A percentile compares a stretch with the other conserved stretches of the same genome.
These are phyloP conservation scores for Malus fusca DNA, from an alignment of 306 rosid genomes.

Conservation along the genomic window DNA sequence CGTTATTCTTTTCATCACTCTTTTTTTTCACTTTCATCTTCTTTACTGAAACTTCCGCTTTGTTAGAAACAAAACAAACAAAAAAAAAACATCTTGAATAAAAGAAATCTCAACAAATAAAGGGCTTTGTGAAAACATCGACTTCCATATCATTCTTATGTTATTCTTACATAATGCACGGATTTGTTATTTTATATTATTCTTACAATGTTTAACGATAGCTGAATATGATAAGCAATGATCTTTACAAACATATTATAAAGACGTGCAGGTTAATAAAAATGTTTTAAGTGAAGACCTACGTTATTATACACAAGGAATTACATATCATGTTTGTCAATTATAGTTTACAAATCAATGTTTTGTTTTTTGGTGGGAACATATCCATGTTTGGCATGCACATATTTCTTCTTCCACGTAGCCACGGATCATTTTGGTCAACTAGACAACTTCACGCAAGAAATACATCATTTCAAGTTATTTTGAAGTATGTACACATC, in stretches of 20 bases:
- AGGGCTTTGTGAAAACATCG: background rate
- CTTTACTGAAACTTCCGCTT: too few species aligned
- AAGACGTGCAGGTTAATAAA: background rate
- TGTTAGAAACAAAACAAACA: too few species aligned
- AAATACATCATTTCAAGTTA: background rate
- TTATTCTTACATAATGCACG: too few species aligned
- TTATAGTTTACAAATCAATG: background rate
- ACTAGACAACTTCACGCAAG: background rate
- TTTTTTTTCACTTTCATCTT: too few species aligned
- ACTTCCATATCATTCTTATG: background rate
- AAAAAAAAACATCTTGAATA: too few species aligned
- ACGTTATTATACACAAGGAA: background rate
- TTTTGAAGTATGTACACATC: background rate
- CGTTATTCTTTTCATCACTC: too few species aligned
- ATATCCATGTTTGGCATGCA: background rate
- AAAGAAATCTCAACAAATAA: background rate
- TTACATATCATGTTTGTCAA: background rate
- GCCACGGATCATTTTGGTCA: background rate
- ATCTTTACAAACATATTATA: background rate
- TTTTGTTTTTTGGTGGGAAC: too few species aligned
- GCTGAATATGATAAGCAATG: background rate
- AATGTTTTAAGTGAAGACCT: background rate
- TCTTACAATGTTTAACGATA: too few species aligned
- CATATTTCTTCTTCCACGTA: conserved; percentile 7
- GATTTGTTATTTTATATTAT: too few species aligned